phyloP scores from a whole-genome alignment of 192 early-diverging fungal genomes.

The Coemansia sp. region DNA sequence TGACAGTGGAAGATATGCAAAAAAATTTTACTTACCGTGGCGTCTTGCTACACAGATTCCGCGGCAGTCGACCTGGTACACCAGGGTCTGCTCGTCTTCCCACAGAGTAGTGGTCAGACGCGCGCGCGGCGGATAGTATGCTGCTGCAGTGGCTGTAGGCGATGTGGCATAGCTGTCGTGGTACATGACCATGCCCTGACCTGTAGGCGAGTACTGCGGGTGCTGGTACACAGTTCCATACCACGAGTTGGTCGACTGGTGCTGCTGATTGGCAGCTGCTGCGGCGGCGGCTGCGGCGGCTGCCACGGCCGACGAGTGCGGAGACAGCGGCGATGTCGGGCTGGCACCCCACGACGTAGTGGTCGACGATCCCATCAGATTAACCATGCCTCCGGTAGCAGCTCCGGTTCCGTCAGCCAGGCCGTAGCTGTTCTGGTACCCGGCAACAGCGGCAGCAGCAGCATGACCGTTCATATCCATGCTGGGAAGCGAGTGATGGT shows the following conservation, averaged over 20 bases:
- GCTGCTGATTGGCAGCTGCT: conserved; percentile 43
- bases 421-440: conserved; percentile 55
- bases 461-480: conserved; percentile 53
- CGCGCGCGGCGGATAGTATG: conserved; percentile 54
- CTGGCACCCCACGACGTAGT: conserved; percentile 47
- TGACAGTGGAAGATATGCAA: not conserved
- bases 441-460: conserved; percentile 33
- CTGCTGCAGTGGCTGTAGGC: conserved; percentile 50
- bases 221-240: conserved; percentile 51
- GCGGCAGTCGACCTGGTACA: conserved; percentile 79
- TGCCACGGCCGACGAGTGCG: conserved; percentile 25
- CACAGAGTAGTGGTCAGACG: conserved; percentile 70
- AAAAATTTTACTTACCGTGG: conserved; percentile 54
- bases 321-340: conserved; percentile 40
- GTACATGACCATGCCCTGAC: conserved; percentile 55
- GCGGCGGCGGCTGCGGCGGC: conserved; percentile 39
- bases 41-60: conserved; percentile 78
- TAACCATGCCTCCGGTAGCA: conserved; percentile 34
- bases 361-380: conserved; percentile 42
- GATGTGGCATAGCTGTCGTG: conserved; percentile 48
- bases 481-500: conserved; percentile 50
- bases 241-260: conserved; percentile 43
- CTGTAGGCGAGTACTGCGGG: conserved; percentile 47
- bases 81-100: conserved; percentile 80
- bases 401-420: conserved; percentile 47